Base-by-base conservation (phyloP, 352 stramenopile species). In the Globisporangium okanoganense region DNA sequence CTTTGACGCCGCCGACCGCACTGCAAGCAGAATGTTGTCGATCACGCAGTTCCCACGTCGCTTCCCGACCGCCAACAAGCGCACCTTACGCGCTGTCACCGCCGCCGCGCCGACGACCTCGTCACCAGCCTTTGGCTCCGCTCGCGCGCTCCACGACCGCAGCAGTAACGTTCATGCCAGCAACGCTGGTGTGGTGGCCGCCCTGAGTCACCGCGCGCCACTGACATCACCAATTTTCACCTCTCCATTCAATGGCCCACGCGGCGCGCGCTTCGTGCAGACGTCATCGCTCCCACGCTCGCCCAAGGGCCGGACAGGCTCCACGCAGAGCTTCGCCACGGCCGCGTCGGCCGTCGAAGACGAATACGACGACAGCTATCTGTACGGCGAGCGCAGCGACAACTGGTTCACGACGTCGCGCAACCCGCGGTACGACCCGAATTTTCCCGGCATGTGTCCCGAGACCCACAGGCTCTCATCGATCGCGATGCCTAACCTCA, bases 401-500 rank as follows among this genome's bases (percentile, higher is more conserved):
- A 67, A 87, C 38, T 94, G 85, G 85, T 92, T 80, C 72, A 94
- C 85, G 40, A 92, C 82, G 10, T 20, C 68, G 9, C 77, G 77
- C 68, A 70, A 83, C 59, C 82, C 85, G 31, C 73, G 72, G 52
- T 75, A 75, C 33, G 78, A 91, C 58, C 48, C 70, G 31, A n/a
- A 12, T 1, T 92, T 92, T 58, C 85, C 85, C 0, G 85, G 82
- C 31, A 59, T 79, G 9, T 66, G 85, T 56, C 56, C 62, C 0
- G 57, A 53, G 22, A 82, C 73, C 12, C 71, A 73, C 7, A 73
- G 64, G 3, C 68, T 94, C 24, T 72, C 72, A 29, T 85, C 85
- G 33, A 52, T 91, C 25, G 75, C 72, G n/a, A 91, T 97, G 74
- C 87, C 90, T 6, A 90, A 97, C 59, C 79, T 98, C 22, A 59